Evolutionary conservation across 441 rosid species (phyloP).

Genomic region (Pelargonium citronellum): DNA sequence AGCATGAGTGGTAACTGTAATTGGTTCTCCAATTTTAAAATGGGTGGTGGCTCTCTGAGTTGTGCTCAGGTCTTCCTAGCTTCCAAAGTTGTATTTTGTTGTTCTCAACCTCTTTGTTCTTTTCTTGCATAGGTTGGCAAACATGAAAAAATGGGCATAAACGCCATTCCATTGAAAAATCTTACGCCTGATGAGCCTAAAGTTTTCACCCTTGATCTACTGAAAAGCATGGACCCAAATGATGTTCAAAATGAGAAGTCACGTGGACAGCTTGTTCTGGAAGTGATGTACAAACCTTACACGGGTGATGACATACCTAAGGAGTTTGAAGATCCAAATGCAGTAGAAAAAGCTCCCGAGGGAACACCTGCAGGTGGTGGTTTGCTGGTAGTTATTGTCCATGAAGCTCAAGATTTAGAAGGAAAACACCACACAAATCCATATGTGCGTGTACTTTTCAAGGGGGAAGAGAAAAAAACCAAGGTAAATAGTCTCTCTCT

Average conservation of each 20-base stretch:
- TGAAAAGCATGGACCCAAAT: conserved; percentile 55
- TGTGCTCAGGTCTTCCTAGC: no score
- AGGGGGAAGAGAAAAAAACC: conserved; percentile 60
- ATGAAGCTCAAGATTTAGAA: conserved; percentile 65
- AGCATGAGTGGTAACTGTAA: no score
- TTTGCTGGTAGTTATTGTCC: conserved; percentile 51
- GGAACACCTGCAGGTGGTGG: conserved; percentile 64
- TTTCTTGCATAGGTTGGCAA: conserved; percentile 40
- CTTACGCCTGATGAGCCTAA: conserved; percentile 56
- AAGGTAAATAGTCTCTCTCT: conserved; percentile 36
- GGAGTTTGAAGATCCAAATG: conserved; percentile 31
- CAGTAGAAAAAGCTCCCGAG: conserved; percentile 57
- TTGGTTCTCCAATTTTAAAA: no score
- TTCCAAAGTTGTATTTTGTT: background rate
- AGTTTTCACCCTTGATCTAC: conserved; percentile 42
- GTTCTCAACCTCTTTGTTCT: conserved; percentile 17
- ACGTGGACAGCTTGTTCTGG: conserved; percentile 50
- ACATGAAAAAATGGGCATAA: conserved; percentile 64
- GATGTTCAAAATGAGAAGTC: conserved; percentile 49
- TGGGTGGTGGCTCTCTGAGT: no score
- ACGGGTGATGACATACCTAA: conserved; percentile 38
- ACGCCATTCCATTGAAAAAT: conserved; percentile 44
- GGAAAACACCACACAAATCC: conserved; percentile 70
- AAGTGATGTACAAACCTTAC: conserved; percentile 50
- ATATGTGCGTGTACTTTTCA: conserved; percentile 48